Base-by-base conservation (phyloP, 257 asterid species). In the Jacaranda mimosifolia region DNA sequence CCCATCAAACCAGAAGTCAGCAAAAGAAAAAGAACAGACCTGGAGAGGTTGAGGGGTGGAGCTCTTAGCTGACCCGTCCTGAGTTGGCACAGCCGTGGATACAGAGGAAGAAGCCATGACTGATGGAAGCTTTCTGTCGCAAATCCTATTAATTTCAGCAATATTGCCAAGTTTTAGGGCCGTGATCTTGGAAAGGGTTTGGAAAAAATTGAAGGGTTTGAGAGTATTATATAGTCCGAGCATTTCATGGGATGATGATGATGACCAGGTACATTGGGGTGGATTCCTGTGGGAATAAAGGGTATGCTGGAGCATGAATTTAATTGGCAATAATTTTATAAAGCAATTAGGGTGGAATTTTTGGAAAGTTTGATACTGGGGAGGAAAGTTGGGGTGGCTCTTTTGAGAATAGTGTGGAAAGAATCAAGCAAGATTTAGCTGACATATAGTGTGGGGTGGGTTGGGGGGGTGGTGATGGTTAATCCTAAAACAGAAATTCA, bases 51-150 rank as follows among this genome's bases (percentile, higher is more conserved):
- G 83, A 67, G 87, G 72, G 9, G 65, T 7, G 63, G 59, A 58
- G 65, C 58, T 67, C 72, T 43, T 76, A 63, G 80, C 18, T 43
- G 85, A 71, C 57, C 58, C 85, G 38, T 26, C 32, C 32, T 26
- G 32, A 26, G 32, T 26, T 26, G 32, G 32, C 32, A 72, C 84
- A 13, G 87, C 76, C 40, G 83, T 72, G 53, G 86, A 79, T 55
- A 52, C 9, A 9, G 83, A 51, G 13, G 93, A 70, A 58, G 88
- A 73, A 52, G 86, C 88, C 93, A 87, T 89, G 64, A 52, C 59
- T 46, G 83, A 80, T 21, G 83, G 60, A 75, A 9, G 38, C 56
- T 70, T 49, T 2, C 70, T 13, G 63, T 82, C 15, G 38, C 57
- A 39, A 19, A 51, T 68, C 51, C 67, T 72, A 13, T 32, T 19